Base-by-base conservation (phyloP, 352 stramenopile genomes). In the Hyphochytrium catenoides region DNA sequence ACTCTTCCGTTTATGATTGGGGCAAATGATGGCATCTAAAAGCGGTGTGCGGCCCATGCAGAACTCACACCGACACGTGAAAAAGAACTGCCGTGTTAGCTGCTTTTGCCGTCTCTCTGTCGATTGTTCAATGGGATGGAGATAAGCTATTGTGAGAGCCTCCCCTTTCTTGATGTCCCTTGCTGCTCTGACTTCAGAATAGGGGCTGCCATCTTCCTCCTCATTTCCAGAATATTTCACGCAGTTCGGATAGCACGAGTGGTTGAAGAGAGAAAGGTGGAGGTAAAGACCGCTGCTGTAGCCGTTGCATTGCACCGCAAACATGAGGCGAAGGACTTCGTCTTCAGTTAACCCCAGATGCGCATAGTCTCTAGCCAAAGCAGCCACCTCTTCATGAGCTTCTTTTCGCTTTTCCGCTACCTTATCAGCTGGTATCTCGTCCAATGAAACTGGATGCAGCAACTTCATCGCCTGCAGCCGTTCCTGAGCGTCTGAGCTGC, bases 251-350 rank as follows among this genome's bases (percentile, higher is more conserved):
- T 90, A 74, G 50, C 74, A 85, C 26, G 75, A 61, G 51, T 94
- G 82, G 57, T 94, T 94, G 46, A 94, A 82, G 56, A 94, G 91
- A 15, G 74, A 74, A 38, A 82, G 84, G 48, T 88, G 81, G 12
- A 89, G 51, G 44, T 91, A 94, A 17, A 94, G 52, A 21, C 82
- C 82, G 20, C 73, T 90, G 45, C 86, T 71, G 24, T 93, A 90
- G 1, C 74, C 77, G 39, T 94, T 94, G 57, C 85, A 94, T 46
- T 89, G 70, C 52, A 94, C 66, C 4, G 62, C 68, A 24, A 94
- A 57, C 19, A 91, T 56, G 26, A 81, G 62, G 33, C 88, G 69
- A 41, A 88, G 51, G 31, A 91, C 60, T 43, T 78, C 69, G 36
- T 75, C 56, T 29, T 59, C 41, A 14, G 48, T 46, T 4, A 85